A percentile compares a stretch with the other conserved stretches of the same genome.
phyloP scores from a whole-genome alignment of 176 grass and related monocot species.

The Cenchrus fungigraminus region DNA sequence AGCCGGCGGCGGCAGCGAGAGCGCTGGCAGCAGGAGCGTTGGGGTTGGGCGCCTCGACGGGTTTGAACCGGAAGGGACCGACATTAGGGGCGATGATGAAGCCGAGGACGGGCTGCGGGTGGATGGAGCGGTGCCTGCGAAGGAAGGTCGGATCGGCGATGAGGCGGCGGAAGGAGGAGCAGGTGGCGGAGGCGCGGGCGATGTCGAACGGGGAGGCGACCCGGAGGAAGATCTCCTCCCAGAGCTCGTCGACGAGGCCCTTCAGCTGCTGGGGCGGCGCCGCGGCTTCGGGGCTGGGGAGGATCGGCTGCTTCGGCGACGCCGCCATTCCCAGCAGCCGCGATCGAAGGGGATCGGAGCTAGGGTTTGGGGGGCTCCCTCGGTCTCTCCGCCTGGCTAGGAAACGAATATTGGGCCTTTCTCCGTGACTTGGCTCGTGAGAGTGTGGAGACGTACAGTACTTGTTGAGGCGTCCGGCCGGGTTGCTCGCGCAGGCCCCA shows the following conservation, averaged over 20 bases:
- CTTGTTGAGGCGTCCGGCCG: too few relatives aligned
- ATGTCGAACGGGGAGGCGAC: not conserved
- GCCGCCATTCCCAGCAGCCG: too few relatives aligned
- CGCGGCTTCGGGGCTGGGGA: too few relatives aligned
- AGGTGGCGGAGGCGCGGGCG: slow-evolving; percentile 1
- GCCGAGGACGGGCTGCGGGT: slow-evolving; percentile 5
- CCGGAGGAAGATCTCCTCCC: not conserved
- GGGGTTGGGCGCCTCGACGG: slow-evolving; percentile 12
- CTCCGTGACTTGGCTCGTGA: too few relatives aligned
- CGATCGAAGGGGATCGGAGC: too few relatives aligned
- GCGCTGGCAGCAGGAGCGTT: not conserved
- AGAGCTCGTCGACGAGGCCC: not conserved
- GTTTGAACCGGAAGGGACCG: not conserved
- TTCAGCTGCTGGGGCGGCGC: too few relatives aligned
- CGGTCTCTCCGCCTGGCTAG: too few relatives aligned
- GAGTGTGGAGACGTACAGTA: too few relatives aligned
- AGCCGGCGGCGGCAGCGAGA: not conserved
- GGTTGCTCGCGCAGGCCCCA: too few relatives aligned
- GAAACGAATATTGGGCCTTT: too few relatives aligned
- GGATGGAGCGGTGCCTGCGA: not conserved
- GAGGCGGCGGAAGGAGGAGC: slow-evolving; percentile 8
- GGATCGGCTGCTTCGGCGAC: too few relatives aligned
- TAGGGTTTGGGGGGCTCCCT: too few relatives aligned
- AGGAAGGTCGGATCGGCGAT: slow-evolving; percentile 11
- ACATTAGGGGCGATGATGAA: not conserved